These are phyloP conservation scores for Cordyceps pruinosa DNA, from an alignment of 2,329 filamentous ascomycete genomes.

Conservation along the genomic window DNA sequence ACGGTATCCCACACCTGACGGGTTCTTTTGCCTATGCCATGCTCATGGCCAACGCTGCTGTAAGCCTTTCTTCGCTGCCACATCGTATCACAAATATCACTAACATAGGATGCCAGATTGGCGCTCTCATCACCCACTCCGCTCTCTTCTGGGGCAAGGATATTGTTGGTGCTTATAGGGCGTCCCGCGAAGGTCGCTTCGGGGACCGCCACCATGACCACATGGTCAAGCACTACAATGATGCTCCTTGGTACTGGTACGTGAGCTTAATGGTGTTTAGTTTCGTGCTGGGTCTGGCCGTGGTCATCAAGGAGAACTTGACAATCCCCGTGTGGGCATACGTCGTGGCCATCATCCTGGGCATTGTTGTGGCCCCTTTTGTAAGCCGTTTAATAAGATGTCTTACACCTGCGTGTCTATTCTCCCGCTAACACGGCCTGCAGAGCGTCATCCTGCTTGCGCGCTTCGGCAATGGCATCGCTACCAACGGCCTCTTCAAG, in stretches of 20 bases:
- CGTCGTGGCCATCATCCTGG: constrained; percentile 36
- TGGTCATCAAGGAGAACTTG: constrained; percentile 38
- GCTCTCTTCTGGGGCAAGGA: constrained; percentile 50
- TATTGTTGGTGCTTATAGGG: constrained; percentile 39
- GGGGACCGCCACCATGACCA: constrained; percentile 46
- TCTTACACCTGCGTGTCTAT: no score
- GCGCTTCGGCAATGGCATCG: constrained; percentile 49
- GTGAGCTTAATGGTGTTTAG: constrained; percentile 32
- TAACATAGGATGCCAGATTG: constrained; percentile 35
- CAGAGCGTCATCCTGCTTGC: constrained; percentile 46
- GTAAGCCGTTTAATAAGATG: no score
- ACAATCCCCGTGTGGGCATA: constrained; percentile 43
- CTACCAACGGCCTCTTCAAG: constrained; percentile 52
- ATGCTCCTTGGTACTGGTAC: constrained; percentile 44
- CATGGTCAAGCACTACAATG: constrained; percentile 47
- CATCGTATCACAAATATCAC: not conserved
- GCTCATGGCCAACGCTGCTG: constrained; percentile 51
- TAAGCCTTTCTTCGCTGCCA: constrained; percentile 22
- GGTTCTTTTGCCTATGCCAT: constrained; percentile 46
- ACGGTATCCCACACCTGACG: constrained; percentile 41
- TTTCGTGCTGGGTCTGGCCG: constrained; percentile 40
- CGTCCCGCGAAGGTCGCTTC: constrained; percentile 33
- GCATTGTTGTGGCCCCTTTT: constrained; percentile 42
- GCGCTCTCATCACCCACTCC: constrained; percentile 45
- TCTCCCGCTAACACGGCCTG: constrained; percentile 15